Evolutionary conservation across 2,329 filamentous ascomycete genomes (phyloP), one percentile per base, ranked within the genome.

Genomic region (Penicillium decumbens): DNA sequence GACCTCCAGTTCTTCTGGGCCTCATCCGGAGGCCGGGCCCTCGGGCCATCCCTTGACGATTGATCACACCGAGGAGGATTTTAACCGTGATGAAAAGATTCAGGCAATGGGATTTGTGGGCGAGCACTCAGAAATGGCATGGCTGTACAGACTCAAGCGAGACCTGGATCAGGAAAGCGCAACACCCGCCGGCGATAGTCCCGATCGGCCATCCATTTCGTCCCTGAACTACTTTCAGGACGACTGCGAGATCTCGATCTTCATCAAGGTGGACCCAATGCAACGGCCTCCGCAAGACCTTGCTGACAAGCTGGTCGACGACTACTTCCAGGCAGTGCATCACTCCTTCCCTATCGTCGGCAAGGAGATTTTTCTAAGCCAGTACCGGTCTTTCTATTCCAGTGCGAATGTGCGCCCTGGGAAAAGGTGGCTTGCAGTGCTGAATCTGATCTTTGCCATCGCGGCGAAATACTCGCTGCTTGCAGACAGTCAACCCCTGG

Each of bases 381-480:
- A 74, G 44, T 72, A 70, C 49, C 64, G 63, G 42, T 65, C 64
- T 1, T 72, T 71, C 47, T 72, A 65, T 42, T 58, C 56, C 15
- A 53, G 60, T 24, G 54, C 64, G 7, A 63, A 58, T 28, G 55
- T 67, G 15, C 60, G 65, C 47, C 70, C 71, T 13, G 69, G 69
- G 1, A 68, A 64, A 38, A 63, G 65, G 49, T 73, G 70, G 70
- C 58, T 74, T 40, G 70, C 72, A 8, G 68, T 74, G 24, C 54
- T 75, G 37, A 75, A 76, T 49, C 46, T 75, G 24, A 65, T 75
- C 13, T 74, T 75, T 55, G 73, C 73, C 20, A 72, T 75, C 44
- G 68, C 68, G 15, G 66, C 69, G 23, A 67, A 63, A 54, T 66
- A 72, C 48, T 64, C 62, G 6, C 59, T 65, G 23, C 57, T 70